Conservation (phyloP, 768 basidiomycete genomes). For the Neoboletus magnificus region DNA sequence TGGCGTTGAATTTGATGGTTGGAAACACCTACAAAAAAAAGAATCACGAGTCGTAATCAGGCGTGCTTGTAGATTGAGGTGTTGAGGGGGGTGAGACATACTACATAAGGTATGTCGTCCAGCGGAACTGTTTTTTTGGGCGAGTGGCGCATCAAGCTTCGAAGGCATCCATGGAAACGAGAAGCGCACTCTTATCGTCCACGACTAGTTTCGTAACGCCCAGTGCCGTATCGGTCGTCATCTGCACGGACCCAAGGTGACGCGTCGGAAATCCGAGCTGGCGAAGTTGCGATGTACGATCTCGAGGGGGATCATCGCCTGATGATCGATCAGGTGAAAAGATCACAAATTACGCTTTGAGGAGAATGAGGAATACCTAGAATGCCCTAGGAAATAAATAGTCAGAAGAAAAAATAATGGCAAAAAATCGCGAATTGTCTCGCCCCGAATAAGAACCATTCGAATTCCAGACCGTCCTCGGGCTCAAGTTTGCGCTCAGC, state of each 20-base stretch:
- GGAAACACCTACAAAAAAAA: constrained; percentile 68
- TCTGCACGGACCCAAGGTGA: constrained; percentile 84
- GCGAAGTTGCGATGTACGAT: constrained; percentile 87
- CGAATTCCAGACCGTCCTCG: constrained; percentile 76
- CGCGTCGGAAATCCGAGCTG: constrained; percentile 82
- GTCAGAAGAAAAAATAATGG: neutral
- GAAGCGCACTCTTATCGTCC: constrained; percentile 57
- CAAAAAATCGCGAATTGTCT: constrained; percentile 20
- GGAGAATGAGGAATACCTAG: constrained; percentile 38
- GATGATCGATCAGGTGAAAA: constrained; percentile 8
- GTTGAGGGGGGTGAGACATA: constrained; percentile 37
- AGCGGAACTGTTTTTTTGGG: constrained; percentile 55
- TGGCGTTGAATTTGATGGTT: constrained; percentile 80
- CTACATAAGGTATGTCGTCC: constrained; percentile 68
- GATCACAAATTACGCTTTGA: neutral
- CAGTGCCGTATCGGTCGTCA: constrained; percentile 98
- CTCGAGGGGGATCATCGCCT: constrained; percentile 96
- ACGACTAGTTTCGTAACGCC: constrained; percentile 87
- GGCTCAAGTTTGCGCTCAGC: constrained; percentile 68
- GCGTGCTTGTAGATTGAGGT: neutral
- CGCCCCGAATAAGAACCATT: constrained; percentile 90
- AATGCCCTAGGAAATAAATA: constrained; percentile 45
- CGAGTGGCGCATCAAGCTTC: neutral
- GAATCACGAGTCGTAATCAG: too few relatives aligned
- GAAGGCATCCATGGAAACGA: neutral